phyloP scores from a whole-genome alignment of 441 rosid genomes.

The Corymbia calophylla region DNA sequence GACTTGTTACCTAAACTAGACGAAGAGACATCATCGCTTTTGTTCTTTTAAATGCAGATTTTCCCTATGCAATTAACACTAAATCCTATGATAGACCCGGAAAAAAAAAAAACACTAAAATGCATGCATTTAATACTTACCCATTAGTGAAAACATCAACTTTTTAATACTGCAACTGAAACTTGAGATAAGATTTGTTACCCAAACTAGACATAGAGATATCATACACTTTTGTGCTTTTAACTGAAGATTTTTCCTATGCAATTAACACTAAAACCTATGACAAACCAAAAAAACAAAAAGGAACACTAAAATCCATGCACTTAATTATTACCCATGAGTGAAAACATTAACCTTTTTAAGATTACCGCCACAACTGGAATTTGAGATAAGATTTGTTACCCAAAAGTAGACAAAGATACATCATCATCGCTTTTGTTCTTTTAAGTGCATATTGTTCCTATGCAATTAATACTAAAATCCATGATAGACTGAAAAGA shows the following conservation, averaged over 20 bases:
- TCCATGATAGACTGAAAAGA: background rate
- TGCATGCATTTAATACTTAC: too few relatives aligned
- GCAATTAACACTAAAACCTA: too few relatives aligned
- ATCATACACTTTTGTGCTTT: too few relatives aligned
- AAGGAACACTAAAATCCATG: background rate
- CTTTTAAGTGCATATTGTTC: background rate
- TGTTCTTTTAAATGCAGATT: background rate
- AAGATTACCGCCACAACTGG: background rate
- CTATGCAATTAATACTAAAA: background rate
- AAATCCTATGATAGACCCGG: background rate
- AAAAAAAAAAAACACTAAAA: too few relatives aligned
- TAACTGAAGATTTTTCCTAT: too few relatives aligned
- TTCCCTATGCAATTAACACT: background rate
- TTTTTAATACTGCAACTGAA: too few relatives aligned
- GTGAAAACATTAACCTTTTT: too few relatives aligned
- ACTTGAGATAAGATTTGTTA: too few relatives aligned
- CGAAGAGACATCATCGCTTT: background rate
- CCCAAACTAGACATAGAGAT: background rate
- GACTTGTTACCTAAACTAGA: background rate
- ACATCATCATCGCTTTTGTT: background rate
- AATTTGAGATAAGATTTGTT: background rate
- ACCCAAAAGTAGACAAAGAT: too few relatives aligned
- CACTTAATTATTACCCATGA: background rate
- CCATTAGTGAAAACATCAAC: too few relatives aligned
- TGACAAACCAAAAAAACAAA: too few relatives aligned